These are phyloP conservation scores for Postia placenta DNA, from an alignment of 768 basidiomycete species.

Conservation along the genomic window DNA sequence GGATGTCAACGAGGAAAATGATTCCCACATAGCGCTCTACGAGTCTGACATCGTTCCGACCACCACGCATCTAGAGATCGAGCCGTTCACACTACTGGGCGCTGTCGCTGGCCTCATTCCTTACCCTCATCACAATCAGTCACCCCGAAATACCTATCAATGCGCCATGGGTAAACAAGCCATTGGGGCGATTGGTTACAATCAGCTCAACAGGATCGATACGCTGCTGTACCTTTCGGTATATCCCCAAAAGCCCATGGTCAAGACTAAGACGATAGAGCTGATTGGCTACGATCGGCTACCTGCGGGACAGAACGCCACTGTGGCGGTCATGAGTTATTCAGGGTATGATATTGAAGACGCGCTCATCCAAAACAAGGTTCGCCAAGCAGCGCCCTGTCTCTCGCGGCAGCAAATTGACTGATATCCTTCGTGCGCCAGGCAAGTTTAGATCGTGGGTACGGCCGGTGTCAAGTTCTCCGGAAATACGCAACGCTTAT, in stretches of 20 bases:
- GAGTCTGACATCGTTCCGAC: constrained; percentile 75
- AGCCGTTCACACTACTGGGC: constrained; percentile 95
- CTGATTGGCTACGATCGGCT: constrained; percentile 93
- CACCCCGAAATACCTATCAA: constrained; percentile 98
- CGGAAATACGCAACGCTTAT: constrained; percentile 93
- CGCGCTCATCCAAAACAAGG: constrained; percentile 93
- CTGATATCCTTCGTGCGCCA: constrained; percentile 25
- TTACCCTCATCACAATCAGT: constrained; percentile 99
- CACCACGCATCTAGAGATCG: constrained; percentile 96
- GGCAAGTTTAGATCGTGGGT: constrained; percentile 96
- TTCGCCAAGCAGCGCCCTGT: constrained; percentile 22
- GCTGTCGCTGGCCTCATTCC: constrained; percentile 98
- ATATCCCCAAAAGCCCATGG: constrained; percentile 99
- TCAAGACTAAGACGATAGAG: constrained; percentile 98
- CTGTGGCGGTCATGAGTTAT: constrained; percentile 98
- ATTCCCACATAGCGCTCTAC: constrained; percentile 92
- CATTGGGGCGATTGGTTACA: constrained; percentile 97
- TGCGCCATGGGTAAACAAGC: constrained; percentile 99
- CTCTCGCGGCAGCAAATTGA: neutral
- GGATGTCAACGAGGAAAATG: constrained; percentile 99
- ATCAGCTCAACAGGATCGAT: constrained; percentile 96
- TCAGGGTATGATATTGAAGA: constrained; percentile 99
- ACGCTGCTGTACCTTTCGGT: constrained; percentile 96
- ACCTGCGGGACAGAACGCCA: constrained; percentile 97
- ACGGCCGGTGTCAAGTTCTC: constrained; percentile 95